Evolutionary conservation across 2,329 filamentous ascomycete genomes (phyloP), one percentile per base, ranked within the genome.

Genomic region (Fusarium sp.): DNA sequence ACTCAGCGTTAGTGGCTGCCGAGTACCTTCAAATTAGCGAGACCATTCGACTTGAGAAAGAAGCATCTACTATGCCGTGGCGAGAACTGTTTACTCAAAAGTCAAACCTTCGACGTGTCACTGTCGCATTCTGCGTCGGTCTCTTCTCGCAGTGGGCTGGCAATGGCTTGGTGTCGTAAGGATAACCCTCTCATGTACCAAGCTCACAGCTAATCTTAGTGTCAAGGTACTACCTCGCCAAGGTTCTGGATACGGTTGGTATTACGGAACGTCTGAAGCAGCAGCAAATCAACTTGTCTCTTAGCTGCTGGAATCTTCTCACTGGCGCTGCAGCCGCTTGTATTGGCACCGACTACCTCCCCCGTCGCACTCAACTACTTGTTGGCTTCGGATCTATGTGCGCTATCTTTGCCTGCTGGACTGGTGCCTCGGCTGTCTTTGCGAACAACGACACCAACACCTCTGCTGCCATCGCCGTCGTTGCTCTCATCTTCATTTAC

Each of bases 401-500:
- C 14, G 69, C 73, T 19, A 81, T 79, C 50, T 76, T 73, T 17
- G 62, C 65, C 0, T 67, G 62, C 47, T 67, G 64, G 46, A 72
- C 75, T 0, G 56, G 61, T 4, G 62, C 65, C 0, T 67, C 63
- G 0, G 76, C 76, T 7, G 77, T 76, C 4, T 79, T 72, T 22
- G 74, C 71, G 3, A 46, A 58, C 1, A 76, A 75, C 19, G 64
- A 68, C 2, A 53, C 66, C 4, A 72, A 68, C 15, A 66, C 62
- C 10, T 38, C 45, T 40, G 0, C 57, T 28, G 71, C 49, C 47
- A 64, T 43, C 15, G 69, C 73, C 0, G 78, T 81, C 3, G 75
- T 82, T 5, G 72, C 77, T 0, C 74, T 79, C 34, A 72, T 82
- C 1, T 82, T 82, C 28, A 74, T 81, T 22, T 82, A 78, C 57